Percentiles rank a stretch among this genome's conserved stretches.
phyloP scores from a whole-genome alignment of 345 rosid species.

The Hibiscus trionum region DNA sequence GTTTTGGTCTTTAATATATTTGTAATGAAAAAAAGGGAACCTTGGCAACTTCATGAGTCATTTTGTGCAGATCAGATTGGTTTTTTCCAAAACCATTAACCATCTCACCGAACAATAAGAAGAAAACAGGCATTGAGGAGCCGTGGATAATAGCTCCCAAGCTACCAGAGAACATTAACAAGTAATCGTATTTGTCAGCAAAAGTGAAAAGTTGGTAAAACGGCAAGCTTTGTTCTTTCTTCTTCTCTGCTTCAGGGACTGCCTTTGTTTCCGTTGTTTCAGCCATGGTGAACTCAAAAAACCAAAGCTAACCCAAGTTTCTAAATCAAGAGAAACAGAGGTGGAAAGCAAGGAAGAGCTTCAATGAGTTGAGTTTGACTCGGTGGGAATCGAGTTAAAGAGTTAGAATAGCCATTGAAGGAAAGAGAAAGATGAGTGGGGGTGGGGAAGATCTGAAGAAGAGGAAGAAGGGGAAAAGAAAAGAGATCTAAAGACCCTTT shows the following conservation, averaged over 20 bases:
- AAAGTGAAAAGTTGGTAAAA: conserved; percentile 88
- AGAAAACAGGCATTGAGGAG: conserved; percentile 95
- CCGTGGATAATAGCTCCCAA: conserved; percentile 90
- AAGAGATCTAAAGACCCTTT: conserved; percentile 14
- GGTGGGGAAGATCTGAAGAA: not conserved
- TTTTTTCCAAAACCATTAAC: conserved; percentile 97
- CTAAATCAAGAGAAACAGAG: not conserved
- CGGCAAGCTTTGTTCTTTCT: conserved; percentile 91
- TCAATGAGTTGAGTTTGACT: not conserved
- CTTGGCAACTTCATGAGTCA: conserved; percentile 92
- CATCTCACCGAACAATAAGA: conserved; percentile 93
- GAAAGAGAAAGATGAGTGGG: not conserved
- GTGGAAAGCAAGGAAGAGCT: not conserved
- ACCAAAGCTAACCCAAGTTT: conserved; percentile 5
- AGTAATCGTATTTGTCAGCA: conserved; percentile 80
- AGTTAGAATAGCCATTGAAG: conserved; percentile 11
- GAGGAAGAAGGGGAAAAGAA: not conserved
- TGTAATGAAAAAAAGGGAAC: conserved; percentile 21
- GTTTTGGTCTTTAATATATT: not conserved
- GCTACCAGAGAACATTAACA: conserved; percentile 72
- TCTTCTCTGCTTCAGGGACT: conserved; percentile 84
- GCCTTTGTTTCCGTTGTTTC: conserved; percentile 53
- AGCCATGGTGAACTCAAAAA: conserved; percentile 39
- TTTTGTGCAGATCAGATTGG: conserved; percentile 76
- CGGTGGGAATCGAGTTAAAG: conserved; percentile 2